Evolutionary conservation across 129 eudicot species (phyloP).

Genomic region (Pulicaria dysenterica): DNA sequence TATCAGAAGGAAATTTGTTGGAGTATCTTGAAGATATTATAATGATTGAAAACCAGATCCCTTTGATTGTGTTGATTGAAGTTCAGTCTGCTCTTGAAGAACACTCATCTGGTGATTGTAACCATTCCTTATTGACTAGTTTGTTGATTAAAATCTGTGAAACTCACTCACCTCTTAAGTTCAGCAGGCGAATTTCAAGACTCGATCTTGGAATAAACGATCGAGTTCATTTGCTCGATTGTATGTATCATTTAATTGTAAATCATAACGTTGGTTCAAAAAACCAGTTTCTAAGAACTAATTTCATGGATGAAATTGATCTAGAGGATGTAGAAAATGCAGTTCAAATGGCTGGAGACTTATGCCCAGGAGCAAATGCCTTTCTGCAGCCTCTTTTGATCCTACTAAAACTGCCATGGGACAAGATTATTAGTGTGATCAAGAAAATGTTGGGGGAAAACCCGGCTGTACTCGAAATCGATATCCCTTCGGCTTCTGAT

Average conservation of each 20-base stretch:
- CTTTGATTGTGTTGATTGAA: slow-evolving; percentile 31
- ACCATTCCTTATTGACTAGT: no score
- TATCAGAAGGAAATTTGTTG: slow-evolving; percentile 23
- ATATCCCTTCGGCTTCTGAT: slow-evolving; percentile 50
- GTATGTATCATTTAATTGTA: slow-evolving; percentile 30
- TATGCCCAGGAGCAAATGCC: slow-evolving; percentile 29
- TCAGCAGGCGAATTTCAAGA: slow-evolving; percentile 16
- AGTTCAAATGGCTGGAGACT: slow-evolving; percentile 30
- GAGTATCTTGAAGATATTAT: slow-evolving; percentile 34
- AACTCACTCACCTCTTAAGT: slow-evolving; percentile 39
- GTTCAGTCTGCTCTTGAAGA: slow-evolving; percentile 30
- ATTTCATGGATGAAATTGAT: slow-evolving; percentile 31
- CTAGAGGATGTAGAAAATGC: slow-evolving; percentile 32
- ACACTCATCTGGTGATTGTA: slow-evolving; percentile 35
- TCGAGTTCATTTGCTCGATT: slow-evolving; percentile 24
- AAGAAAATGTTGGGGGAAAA: slow-evolving; percentile 34
- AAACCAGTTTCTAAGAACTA: slow-evolving; percentile 4
- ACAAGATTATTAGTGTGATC: slow-evolving; percentile 35
- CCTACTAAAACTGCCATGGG: slow-evolving; percentile 40
- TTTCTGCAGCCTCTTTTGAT: slow-evolving; percentile 36
- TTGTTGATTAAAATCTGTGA: slow-evolving; percentile 14
- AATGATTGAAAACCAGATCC: slow-evolving; percentile 56
- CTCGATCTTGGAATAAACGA: slow-evolving; percentile 34
- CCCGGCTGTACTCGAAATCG: slow-evolving; percentile 46
- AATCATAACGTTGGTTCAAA: background rate